These are phyloP conservation scores for Arthrinium phaeospermum DNA, from an alignment of 2,329 filamentous ascomycete species.

Conservation along the genomic window DNA sequence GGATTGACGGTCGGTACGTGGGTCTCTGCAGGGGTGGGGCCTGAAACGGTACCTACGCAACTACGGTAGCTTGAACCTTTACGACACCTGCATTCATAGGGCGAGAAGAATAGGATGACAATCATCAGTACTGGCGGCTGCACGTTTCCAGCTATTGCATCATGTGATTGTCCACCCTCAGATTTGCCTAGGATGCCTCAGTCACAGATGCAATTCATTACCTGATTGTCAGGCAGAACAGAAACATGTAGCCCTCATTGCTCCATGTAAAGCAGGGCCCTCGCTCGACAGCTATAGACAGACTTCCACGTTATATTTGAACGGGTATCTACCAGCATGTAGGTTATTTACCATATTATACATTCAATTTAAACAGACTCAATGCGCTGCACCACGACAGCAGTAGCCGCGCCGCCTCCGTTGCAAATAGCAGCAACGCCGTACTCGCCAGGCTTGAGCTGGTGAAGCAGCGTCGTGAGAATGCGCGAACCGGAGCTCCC, in stretches of 20 bases:
- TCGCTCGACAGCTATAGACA: not conserved
- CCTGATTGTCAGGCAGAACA: not conserved
- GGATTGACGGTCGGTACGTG: not conserved
- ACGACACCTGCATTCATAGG: not conserved
- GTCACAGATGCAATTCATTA: not conserved
- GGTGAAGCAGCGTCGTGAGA: constrained; percentile 86
- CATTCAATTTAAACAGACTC: constrained; percentile 54
- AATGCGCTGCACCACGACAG: constrained; percentile 86
- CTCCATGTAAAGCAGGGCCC: not conserved
- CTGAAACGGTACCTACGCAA: not conserved
- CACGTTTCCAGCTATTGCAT: too few species aligned
- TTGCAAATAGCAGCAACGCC: constrained; percentile 97
- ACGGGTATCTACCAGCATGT: not conserved
- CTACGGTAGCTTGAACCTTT: not conserved
- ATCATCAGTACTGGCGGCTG: too few species aligned
- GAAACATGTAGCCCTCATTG: not conserved
- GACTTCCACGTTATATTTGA: not conserved
- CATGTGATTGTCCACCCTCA: not conserved
- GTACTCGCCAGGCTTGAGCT: constrained; percentile 90
- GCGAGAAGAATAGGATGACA: not conserved
- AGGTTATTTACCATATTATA: not conserved
- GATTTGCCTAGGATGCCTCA: not conserved
- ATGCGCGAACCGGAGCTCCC: constrained; percentile 94
- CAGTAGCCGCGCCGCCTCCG: constrained; percentile 89
- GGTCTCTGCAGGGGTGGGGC: not conserved